Evolutionary conservation across 2,329 filamentous ascomycete species (phyloP), one percentile per base, ranked within the genome.

Genomic region (Monosporascus sp.): DNA sequence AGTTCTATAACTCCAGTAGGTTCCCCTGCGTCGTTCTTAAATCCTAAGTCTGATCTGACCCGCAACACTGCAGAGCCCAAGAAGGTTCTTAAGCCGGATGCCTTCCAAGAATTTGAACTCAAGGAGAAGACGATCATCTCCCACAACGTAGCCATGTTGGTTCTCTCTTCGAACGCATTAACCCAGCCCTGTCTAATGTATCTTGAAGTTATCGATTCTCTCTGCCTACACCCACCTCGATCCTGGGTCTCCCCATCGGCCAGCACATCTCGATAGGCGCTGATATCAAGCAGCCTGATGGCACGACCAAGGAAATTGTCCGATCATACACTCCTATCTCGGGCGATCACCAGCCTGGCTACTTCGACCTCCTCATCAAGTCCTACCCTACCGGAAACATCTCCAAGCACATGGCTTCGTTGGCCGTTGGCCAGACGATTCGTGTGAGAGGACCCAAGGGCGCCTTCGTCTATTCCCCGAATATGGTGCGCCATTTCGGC

Each of bases 261-360:
- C 94, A 99, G 78, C 94, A 99, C 80, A 97, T 99, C 75, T 97
- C 93, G 58, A 91, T 99, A 69, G 90, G 88, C 62, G 93, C 91
- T 52, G 84, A 82, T 53, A 83, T 91, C 57, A 65, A 73, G 44
- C 83, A 86, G 66, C 73, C 77, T 53, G 85, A 90, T 65, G 91
- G 90, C 69, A 80, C 81, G 64, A 78, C 78, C 61, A 93, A 94
- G 76, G 89, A 95, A 69, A 87, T 96, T 60, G 86, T 95, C 52
- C 89, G 91, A 67, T 95, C 90, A 22, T 96, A 96, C 79, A 96
- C 91, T 11, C 91, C 91, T 55, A 91, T 96, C 71, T 92, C 89
- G 45, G 91, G 89, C 63, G 91, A 96, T 76, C 85, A 93, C 71
- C 86, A 92, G 70, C 85, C 88, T 52, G 94, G 94, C 71, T 88